Evolutionary conservation across 345 rosid species (phyloP).

Genomic region (Acer negundo): DNA sequence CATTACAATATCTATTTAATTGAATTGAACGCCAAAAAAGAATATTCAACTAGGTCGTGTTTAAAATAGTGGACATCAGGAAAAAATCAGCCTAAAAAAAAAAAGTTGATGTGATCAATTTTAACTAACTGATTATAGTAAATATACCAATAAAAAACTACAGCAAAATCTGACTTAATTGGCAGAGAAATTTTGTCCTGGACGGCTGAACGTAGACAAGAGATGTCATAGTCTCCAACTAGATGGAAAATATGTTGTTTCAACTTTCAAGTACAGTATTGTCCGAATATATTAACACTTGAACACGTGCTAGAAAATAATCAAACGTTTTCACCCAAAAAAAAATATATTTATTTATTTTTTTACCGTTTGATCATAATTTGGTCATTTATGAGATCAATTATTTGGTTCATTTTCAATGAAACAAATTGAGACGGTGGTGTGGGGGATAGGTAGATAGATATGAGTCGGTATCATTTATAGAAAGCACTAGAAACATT

Average conservation of each 20-base stretch:
- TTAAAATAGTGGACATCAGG: not conserved
- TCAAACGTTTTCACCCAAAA: not conserved
- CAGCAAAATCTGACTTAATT: not conserved
- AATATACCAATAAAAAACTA: not conserved
- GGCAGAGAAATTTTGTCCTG: not conserved
- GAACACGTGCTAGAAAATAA: not conserved
- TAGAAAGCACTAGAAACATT: not conserved
- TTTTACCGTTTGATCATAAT: not conserved
- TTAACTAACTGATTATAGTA: not conserved
- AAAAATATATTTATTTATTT: no score
- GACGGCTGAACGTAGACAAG: no score
- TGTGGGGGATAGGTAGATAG: no score
- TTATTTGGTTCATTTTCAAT: not conserved
- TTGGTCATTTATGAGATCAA: not conserved
- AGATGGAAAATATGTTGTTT: not conserved
- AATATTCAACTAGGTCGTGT: not conserved
- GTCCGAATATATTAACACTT: not conserved
- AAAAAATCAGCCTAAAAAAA: no score
- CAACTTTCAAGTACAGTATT: not conserved
- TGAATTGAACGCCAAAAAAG: no score
- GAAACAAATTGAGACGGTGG: not conserved
- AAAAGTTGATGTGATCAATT: not conserved
- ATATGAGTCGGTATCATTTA: no score
- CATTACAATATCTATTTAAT: no score
- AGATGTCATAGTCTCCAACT: not conserved